Percentiles rank a stretch among this genome's conserved stretches.
These are phyloP conservation scores for Multifurca ochricompacta DNA, from an alignment of 768 basidiomycete species.

Conservation along the genomic window DNA sequence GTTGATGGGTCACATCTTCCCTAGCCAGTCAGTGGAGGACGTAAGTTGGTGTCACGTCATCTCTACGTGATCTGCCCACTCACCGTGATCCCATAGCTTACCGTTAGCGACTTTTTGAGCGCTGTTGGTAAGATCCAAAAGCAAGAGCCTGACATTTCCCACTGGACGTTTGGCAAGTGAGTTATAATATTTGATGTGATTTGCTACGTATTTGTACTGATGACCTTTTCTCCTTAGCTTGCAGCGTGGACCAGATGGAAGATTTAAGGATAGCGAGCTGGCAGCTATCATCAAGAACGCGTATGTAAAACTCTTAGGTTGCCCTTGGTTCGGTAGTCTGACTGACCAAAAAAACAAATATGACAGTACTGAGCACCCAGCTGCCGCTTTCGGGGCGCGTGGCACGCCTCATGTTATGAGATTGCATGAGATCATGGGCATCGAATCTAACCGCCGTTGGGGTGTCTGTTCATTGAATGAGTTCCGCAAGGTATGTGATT, in stretches of 20 bases:
- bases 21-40: slow-evolving; percentile 39
- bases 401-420: slow-evolving; percentile 66
- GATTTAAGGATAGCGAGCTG: slow-evolving; percentile 64
- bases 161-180: slow-evolving; percentile 65
- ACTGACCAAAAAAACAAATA: too few species aligned
- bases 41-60: slow-evolving; percentile 15
- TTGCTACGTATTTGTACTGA: background rate
- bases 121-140: slow-evolving; percentile 35
- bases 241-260: slow-evolving; percentile 48
- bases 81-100: slow-evolving; percentile 27
- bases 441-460: slow-evolving; percentile 68
- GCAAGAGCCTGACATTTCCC: slow-evolving; percentile 37
- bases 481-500: slow-evolving; percentile 51
- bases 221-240: slow-evolving; percentile 34
- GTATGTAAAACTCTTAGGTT: slow-evolving; percentile 34
- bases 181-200: slow-evolving; percentile 17
- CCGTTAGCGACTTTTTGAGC: slow-evolving; percentile 42
- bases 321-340: background rate
- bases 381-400: slow-evolving; percentile 67
- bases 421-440: slow-evolving; percentile 78
- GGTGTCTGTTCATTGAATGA: slow-evolving; percentile 81
- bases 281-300: slow-evolving; percentile 59
- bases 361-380: slow-evolving; percentile 59
- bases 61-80: background rate
- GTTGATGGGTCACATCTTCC: slow-evolving; percentile 47